These are phyloP conservation scores for Melanopsichium pennsylvanicum DNA, from an alignment of 1,284 basidiomycete genomes.

Conservation along the genomic window DNA sequence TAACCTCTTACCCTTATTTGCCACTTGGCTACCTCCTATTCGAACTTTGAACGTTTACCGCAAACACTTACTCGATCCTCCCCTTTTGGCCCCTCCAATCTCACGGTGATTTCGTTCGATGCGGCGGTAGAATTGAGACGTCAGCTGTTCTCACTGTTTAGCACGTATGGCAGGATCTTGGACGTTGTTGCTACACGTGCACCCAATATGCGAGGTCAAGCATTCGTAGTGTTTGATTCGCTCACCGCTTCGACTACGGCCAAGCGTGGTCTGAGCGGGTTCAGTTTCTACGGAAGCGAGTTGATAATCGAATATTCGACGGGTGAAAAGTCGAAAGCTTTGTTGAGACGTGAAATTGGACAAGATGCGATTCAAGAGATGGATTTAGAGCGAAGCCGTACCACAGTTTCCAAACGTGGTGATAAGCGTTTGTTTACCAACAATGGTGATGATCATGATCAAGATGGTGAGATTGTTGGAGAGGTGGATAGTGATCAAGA, in stretches of 20 bases:
- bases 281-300: conserved; percentile 90
- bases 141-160: conserved; percentile 89
- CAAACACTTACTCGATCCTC: neutral
- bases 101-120: neutral
- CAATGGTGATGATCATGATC: too few species aligned
- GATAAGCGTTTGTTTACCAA: conserved; percentile 62
- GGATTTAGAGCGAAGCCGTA: conserved; percentile 16
- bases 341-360: conserved; percentile 65
- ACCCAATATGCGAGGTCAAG: conserved; percentile 88
- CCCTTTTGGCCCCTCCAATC: neutral
- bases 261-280: conserved; percentile 86
- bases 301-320: conserved; percentile 82
- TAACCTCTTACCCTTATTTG: too few species aligned
- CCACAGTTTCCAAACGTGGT: conserved; percentile 2
- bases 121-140: conserved; percentile 79
- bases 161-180: conserved; percentile 88
- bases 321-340: conserved; percentile 81
- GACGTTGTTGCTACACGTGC: conserved; percentile 93
- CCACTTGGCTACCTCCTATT: too few species aligned
- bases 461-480: too few species aligned
- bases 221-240: conserved; percentile 93
- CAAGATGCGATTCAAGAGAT: conserved; percentile 50
- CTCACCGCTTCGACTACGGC: conserved; percentile 87
- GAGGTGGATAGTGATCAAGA: conserved; percentile 72
- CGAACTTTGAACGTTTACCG: too few species aligned